Percentiles rank a stretch among this genome's conserved stretches.
phyloP scores from a whole-genome alignment of 768 basidiomycete genomes.

The Galerina sulciceps region DNA sequence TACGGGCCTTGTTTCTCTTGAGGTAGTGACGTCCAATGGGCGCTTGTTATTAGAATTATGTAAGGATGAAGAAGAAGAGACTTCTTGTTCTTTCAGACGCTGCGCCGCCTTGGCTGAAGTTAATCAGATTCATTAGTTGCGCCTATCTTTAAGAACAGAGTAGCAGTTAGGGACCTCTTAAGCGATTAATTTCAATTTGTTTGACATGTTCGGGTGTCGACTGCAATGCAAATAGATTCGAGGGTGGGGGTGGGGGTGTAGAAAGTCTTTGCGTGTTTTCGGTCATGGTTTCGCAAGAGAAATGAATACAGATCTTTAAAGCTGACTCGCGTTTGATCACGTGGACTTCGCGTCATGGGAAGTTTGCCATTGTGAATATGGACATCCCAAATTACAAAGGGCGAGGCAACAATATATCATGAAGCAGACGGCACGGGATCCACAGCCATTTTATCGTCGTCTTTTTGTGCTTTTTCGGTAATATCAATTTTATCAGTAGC shows the following conservation, averaged over 20 bases:
- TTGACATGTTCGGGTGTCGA: slow-evolving; percentile 67
- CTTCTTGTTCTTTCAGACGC: slow-evolving; percentile 63
- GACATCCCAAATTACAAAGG: slow-evolving; percentile 17
- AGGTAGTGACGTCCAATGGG: slow-evolving; percentile 60
- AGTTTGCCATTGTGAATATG: not conserved
- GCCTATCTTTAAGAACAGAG: no score
- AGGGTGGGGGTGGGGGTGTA: slow-evolving; percentile 43
- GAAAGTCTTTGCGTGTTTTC: slow-evolving; percentile 28
- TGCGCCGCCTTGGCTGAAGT: slow-evolving; percentile 74
- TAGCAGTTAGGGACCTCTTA: slow-evolving; percentile 56
- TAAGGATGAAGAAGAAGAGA: slow-evolving; percentile 48
- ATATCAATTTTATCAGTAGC: not conserved
- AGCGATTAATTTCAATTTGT: slow-evolving; percentile 77
- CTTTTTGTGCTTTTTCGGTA: not conserved
- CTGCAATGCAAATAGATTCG: slow-evolving; percentile 25
- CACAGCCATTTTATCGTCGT: slow-evolving; percentile 24
- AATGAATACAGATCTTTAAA: not conserved
- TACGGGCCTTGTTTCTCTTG: slow-evolving; percentile 60
- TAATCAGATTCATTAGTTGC: not conserved
- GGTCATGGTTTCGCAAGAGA: slow-evolving; percentile 21
- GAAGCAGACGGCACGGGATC: slow-evolving; percentile 11
- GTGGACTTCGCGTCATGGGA: not conserved
- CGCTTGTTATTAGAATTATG: slow-evolving; percentile 79
- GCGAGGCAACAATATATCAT: slow-evolving; percentile 13
- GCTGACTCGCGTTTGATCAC: not conserved